These are phyloP conservation scores for Ogataea hybrid DNA, from an alignment of 1,139 yeast species.

Conservation along the genomic window DNA sequence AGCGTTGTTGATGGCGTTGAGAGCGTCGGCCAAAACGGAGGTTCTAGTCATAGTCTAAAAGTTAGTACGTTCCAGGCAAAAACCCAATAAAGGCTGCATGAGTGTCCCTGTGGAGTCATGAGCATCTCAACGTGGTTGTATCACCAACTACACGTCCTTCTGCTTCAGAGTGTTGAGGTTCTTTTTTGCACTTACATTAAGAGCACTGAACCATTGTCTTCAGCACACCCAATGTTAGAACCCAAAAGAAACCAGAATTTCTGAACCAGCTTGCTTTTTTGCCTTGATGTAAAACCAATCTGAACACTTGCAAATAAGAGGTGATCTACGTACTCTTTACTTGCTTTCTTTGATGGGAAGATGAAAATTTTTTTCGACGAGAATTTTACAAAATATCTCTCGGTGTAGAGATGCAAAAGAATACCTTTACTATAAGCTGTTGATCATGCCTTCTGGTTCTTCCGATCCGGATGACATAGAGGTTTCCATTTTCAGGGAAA, in stretches of 20 bases:
- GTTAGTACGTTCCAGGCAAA: constrained; percentile 13
- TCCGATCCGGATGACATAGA: constrained; percentile 7
- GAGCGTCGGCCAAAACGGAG: constrained; percentile 98
- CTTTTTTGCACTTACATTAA: constrained; percentile 14
- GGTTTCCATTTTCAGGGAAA: constrained; percentile 17
- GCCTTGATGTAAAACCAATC: constrained; percentile 4
- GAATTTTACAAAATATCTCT: too few species aligned
- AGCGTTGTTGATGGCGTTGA: constrained; percentile 97
- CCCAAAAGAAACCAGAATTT: constrained; percentile 15
- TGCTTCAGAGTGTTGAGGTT: constrained; percentile 36
- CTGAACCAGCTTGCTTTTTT: constrained; percentile 23
- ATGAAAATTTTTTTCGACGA: constrained; percentile 4
- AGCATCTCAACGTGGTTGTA: constrained; percentile 26
- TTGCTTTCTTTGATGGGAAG: constrained; percentile 3
- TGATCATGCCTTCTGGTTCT: constrained; percentile 1
- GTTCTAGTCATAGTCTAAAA: constrained; percentile 82
- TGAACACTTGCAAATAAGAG: constrained; percentile 10
- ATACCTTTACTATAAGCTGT: neutral
- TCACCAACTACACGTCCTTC: constrained; percentile 10
- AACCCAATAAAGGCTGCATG: constrained; percentile 36
- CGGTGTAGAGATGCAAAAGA: neutral
- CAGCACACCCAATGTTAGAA: constrained; percentile 13
- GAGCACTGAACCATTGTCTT: neutral
- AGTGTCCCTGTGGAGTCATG: constrained; percentile 45
- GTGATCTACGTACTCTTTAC: constrained; percentile 6